Percentiles rank a stretch among this genome's conserved stretches.
phyloP scores from a whole-genome alignment of 805 yeast genomes.

The Zygosaccharomyces lentus region DNA sequence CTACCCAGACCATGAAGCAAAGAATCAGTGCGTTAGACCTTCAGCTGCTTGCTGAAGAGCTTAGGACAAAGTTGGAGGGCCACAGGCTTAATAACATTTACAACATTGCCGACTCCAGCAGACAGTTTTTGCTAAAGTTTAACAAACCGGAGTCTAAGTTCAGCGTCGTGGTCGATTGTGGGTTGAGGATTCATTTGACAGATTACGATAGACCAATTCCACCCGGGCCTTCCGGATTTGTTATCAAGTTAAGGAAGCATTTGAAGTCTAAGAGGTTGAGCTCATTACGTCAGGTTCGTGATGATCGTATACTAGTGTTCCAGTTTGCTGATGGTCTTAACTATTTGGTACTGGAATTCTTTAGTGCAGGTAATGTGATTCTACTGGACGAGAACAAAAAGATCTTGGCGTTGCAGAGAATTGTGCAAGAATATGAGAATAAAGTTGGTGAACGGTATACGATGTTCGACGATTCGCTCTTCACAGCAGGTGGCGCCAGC shows the following conservation, averaged over 20 bases:
- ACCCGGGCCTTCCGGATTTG: constrained; percentile 80
- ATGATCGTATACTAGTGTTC: constrained; percentile 79
- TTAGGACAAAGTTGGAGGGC: constrained; percentile 51
- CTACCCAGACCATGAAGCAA: constrained; percentile 50
- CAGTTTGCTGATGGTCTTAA: constrained; percentile 78
- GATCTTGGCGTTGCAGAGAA: constrained; percentile 70
- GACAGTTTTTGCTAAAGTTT: constrained; percentile 76
- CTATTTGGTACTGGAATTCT: constrained; percentile 82
- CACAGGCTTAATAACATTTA: constrained; percentile 81
- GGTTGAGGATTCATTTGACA: constrained; percentile 73
- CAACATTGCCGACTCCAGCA: constrained; percentile 63
- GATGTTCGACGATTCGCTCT: constrained; percentile 53
- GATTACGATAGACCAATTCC: constrained; percentile 78
- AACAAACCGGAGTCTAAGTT: constrained; percentile 78
- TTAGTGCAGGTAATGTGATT: constrained; percentile 90
- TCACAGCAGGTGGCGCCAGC: constrained; percentile 24
- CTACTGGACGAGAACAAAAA: constrained; percentile 64
- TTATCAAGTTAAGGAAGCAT: constrained; percentile 79
- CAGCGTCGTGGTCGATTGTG: constrained; percentile 76
- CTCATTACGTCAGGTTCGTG: constrained; percentile 64
- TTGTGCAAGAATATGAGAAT: constrained; percentile 69
- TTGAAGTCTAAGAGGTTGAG: constrained; percentile 75
- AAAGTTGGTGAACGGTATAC: constrained; percentile 69
- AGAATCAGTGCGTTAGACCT: constrained; percentile 82
- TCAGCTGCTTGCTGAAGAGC: constrained; percentile 63